Conservation (phyloP, 768 basidiomycete genomes). For the Infundibulicybe gibba region DNA sequence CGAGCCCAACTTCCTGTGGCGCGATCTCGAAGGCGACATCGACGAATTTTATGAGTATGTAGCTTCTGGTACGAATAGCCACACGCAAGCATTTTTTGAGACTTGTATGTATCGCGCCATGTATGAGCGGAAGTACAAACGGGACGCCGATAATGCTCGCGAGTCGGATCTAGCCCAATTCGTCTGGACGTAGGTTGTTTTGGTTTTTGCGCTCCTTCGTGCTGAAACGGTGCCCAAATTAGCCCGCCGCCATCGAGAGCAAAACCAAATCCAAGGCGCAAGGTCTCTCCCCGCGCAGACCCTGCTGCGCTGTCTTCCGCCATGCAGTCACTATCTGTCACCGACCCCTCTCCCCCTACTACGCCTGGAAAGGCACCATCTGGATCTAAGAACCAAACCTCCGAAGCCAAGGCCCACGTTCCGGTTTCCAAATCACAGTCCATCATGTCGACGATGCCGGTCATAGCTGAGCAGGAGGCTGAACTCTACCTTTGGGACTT, state of each 20-base stretch:
- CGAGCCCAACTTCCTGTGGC: constrained; percentile 85
- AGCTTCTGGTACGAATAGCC: constrained; percentile 70
- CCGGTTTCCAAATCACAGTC: constrained; percentile 1
- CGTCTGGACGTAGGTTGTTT: constrained; percentile 69
- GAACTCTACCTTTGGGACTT: constrained; percentile 63
- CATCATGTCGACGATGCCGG: constrained; percentile 21
- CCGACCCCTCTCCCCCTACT: constrained; percentile 1
- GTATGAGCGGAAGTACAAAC: constrained; percentile 89
- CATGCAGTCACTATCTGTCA: constrained; percentile 1
- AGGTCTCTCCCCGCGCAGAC: constrained; percentile 20
- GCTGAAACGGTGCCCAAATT: not conserved
- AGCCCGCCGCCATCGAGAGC: constrained; percentile 33
- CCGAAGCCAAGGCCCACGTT: too few species aligned
- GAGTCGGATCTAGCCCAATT: constrained; percentile 77
- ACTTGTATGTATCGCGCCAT: constrained; percentile 94
- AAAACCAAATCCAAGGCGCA: constrained; percentile 26
- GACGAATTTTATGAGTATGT: constrained; percentile 96
- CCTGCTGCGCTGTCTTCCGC: constrained; percentile 9
- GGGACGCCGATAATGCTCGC: constrained; percentile 60
- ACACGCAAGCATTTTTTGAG: constrained; percentile 87
- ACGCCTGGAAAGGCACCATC: not conserved
- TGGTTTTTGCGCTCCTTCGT: not conserved
- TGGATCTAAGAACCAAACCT: not conserved
- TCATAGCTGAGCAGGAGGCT: constrained; percentile 40
- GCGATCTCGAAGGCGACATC: constrained; percentile 85